Conservation (phyloP, 768 basidiomycete genomes). For the Plicaturopsis crispa region DNA sequence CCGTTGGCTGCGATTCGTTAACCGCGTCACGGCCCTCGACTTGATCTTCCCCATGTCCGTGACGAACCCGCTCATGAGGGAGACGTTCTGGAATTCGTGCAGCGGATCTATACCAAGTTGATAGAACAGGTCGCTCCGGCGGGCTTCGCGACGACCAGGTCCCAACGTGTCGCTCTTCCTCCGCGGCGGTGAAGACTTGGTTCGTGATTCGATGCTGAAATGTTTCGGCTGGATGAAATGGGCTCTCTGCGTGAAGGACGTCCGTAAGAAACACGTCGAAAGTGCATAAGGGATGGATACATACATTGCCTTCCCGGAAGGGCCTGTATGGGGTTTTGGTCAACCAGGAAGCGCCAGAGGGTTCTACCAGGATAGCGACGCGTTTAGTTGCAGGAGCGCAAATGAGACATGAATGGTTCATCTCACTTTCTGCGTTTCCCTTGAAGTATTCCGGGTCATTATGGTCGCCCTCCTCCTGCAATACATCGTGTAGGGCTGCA, state of each 20-base stretch:
- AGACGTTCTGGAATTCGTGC: constrained; percentile 53
- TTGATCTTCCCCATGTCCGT: constrained; percentile 79
- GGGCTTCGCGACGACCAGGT: constrained; percentile 47
- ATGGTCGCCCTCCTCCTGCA: neutral
- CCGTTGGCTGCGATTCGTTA: constrained; percentile 77
- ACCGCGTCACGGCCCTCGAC: constrained; percentile 54
- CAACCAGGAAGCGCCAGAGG: too few relatives aligned
- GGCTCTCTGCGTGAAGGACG: constrained; percentile 1
- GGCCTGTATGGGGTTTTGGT: too few relatives aligned
- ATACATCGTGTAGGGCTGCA: neutral
- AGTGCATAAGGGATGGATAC: too few relatives aligned
- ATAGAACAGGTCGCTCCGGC: constrained; percentile 58
- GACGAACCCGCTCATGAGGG: constrained; percentile 49
- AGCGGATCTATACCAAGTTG: constrained; percentile 70
- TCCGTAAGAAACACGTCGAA: too few relatives aligned
- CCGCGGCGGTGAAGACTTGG: constrained; percentile 12
- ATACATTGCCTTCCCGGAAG: too few relatives aligned
- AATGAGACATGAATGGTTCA: too few relatives aligned
- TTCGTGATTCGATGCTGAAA: constrained; percentile 31
- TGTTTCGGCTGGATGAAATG: constrained; percentile 44
- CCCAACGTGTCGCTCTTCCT: constrained; percentile 38
- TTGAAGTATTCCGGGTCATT: too few relatives aligned
- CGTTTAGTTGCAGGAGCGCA: too few relatives aligned
- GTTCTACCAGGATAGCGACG: too few relatives aligned
- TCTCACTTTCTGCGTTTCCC: too few relatives aligned